A percentile compares a stretch with the other conserved stretches of the same genome.
Evolutionary conservation across 1,284 basidiomycete species (phyloP).

Genomic region (Papiliotrema nemorosa): DNA sequence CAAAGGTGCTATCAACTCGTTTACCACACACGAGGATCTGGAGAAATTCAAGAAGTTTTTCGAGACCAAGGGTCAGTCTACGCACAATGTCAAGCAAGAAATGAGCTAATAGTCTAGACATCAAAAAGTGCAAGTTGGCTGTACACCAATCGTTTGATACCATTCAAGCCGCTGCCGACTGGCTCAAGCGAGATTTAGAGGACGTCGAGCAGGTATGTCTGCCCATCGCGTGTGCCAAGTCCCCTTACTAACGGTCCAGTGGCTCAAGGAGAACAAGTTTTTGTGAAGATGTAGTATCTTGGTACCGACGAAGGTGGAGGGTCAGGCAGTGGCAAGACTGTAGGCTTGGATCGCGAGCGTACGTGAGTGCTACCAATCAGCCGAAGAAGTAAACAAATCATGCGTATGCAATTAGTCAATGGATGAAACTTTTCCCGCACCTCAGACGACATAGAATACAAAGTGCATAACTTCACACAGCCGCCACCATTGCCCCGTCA

Average conservation of each 20-base stretch:
- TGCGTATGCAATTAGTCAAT: too few species aligned
- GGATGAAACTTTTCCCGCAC: too few species aligned
- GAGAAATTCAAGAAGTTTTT: conserved; percentile 68
- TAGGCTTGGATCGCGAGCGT: too few species aligned
- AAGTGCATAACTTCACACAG: too few species aligned
- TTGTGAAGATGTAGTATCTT: too few species aligned
- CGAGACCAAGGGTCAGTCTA: conserved; percentile 45
- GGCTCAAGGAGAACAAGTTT: conserved; percentile 57
- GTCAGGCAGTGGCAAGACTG: too few species aligned
- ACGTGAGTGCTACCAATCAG: too few species aligned
- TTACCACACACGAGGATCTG: conserved; percentile 69
- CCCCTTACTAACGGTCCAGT: conserved; percentile 40
- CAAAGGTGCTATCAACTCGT: conserved; percentile 58
- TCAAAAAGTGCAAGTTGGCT: conserved; percentile 51
- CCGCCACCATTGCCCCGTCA: too few species aligned
- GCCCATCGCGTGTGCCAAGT: not conserved
- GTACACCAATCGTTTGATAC: conserved; percentile 56
- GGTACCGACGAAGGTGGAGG: not conserved
- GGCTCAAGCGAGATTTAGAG: conserved; percentile 54
- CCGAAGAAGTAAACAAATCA: too few species aligned
- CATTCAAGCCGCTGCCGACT: conserved; percentile 53
- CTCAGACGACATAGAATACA: too few species aligned
- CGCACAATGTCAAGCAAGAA: not conserved
- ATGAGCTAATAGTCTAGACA: conserved; percentile 40
- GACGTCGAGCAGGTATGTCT: conserved; percentile 51